Evolutionary conservation across 176 grass and related monocot genomes (phyloP), one percentile per base, ranked within the genome.

Genomic region (sorghum (Sorghum bicolor)): DNA sequence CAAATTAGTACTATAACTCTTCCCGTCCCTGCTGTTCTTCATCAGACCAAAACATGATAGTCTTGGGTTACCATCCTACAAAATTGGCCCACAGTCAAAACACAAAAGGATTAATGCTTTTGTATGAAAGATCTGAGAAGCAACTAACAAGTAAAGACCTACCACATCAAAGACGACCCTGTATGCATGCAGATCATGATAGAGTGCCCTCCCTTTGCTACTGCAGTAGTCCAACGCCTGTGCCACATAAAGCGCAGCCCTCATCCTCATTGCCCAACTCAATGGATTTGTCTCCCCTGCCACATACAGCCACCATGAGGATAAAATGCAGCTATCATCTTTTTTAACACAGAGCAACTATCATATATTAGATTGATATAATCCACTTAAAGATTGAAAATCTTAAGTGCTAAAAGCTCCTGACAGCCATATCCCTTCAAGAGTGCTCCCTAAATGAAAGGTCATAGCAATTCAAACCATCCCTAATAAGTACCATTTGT

Each of bases 11-110:
- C 95, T 94, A 76, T 97, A 97, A 72, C 92, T 97, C 64, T 97
- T 94, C 26, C 92, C 95, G 76, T 97, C 90, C 76, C 95, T 85
- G 80, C 95, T 94, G 62, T 97, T 94, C 79, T 97, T 94, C 95
- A 97, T 94, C 62, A 97, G 80, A 71, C 95, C 92, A 10, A 94
- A 97, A 79, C 95, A 97, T 13, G 95, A 97, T 60, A 97, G 39
- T 45, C 90, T 94, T n/a, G 90, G 92, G 64, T 90, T 93, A 58
- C 90, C 90, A 57, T 94, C 90, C 95, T 94, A 80, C 58, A 72
- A 83, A 60, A 25, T 60, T 60, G 57, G n/a, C 71, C 52, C 52
- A 72, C 17, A 34, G 36, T 78, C 5, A 14, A 69, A 28, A 72
- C 75, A 64, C 7, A 48, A 36, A 41, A 80, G 16, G 15, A 61